These are phyloP conservation scores for Plasmodiophora brassicae DNA, from an alignment of 208 protist species.

Conservation along the genomic window DNA sequence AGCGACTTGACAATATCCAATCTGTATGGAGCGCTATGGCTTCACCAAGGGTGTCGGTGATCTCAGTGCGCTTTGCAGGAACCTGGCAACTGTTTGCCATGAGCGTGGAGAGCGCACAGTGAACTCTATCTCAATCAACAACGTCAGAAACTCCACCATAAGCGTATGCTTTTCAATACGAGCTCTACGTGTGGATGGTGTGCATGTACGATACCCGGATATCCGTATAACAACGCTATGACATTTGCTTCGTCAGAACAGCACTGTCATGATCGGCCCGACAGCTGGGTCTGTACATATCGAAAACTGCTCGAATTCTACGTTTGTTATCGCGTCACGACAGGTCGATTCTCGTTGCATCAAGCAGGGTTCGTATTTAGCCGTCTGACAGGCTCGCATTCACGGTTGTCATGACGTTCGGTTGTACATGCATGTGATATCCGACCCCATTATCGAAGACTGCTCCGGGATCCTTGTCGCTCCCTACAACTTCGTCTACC, in stretches of 20 bases:
- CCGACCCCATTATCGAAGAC: neutral
- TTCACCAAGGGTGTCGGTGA: too few relatives aligned
- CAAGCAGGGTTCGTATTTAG: neutral
- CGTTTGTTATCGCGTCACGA: neutral
- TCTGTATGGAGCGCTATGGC: too few relatives aligned
- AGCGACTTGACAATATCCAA: too few relatives aligned
- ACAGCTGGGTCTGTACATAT: neutral
- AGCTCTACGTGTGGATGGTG: neutral
- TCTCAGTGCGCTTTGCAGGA: too few relatives aligned
- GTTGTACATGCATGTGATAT: neutral
- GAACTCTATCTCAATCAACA: neutral
- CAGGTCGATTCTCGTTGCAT: neutral
- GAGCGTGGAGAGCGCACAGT: neutral
- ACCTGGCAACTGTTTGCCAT: neutral
- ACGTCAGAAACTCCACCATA: neutral
- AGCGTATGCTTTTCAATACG: neutral
- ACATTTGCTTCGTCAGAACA: neutral
- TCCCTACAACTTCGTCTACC: neutral
- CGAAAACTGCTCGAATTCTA: neutral
- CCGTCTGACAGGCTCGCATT: neutral
- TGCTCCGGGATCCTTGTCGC: neutral
- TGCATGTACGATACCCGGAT: neutral
- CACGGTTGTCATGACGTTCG: neutral
- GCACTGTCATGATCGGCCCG: neutral
- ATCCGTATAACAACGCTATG: neutral